Conservation (phyloP, 2,329 filamentous ascomycete genomes). For the Claviceps spartinae region DNA sequence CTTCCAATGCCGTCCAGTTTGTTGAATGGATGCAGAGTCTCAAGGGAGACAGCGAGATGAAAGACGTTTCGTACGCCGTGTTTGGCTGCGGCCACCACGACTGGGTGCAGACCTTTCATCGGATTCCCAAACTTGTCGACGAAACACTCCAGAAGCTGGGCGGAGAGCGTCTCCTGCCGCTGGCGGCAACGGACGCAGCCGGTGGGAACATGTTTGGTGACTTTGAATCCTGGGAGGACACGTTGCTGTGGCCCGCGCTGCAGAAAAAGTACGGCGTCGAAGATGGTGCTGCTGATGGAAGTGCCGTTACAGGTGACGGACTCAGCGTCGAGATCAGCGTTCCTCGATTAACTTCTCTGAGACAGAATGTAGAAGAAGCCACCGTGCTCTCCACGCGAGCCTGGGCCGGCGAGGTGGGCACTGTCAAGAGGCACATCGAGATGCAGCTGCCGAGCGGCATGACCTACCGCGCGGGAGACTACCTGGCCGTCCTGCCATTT, state of each 20-base stretch:
- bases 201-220: conserved; percentile 53
- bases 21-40: conserved; percentile 49
- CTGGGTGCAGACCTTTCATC: conserved; percentile 51
- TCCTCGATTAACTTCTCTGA: conserved; percentile 41
- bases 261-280: conserved; percentile 28
- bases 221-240: conserved; percentile 55
- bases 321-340: conserved; percentile 36
- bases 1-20: conserved; percentile 59
- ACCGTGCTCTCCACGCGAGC: conserved; percentile 39
- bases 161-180: conserved; percentile 22
- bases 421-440: conserved; percentile 51
- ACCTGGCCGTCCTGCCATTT: conserved; percentile 58
- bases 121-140: conserved; percentile 51
- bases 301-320: conserved; percentile 9
- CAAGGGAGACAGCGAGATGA: conserved; percentile 31
- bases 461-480: conserved; percentile 61
- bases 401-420: conserved; percentile 33
- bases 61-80: conserved; percentile 49
- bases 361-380: conserved; percentile 50
- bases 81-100: conserved; percentile 53
- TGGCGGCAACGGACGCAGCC: conserved; percentile 47
- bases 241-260: conserved; percentile 36
- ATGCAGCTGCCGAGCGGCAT: conserved; percentile 52
- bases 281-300: conserved; percentile 4
- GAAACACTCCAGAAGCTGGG: conserved; percentile 28